Conservation (phyloP, 208 protist species). For the Trypanosoma grayi region DNA sequence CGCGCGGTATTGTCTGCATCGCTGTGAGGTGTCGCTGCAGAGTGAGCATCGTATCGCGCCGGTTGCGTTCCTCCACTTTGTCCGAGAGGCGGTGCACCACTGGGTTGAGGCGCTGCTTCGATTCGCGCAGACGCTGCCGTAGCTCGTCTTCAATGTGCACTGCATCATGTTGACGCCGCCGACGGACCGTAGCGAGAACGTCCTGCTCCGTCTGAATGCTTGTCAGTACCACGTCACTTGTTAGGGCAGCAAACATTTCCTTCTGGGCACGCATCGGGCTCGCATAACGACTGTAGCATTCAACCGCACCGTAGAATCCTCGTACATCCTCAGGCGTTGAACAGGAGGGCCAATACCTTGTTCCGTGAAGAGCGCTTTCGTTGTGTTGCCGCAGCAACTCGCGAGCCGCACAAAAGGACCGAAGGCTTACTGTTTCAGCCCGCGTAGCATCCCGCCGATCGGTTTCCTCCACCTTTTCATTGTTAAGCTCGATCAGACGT, state of each 20-base stretch:
- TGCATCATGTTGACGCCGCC: conserved; percentile 15
- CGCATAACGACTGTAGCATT: not conserved
- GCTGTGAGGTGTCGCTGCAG: conserved; percentile 6
- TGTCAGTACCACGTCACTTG: conserved; percentile 14
- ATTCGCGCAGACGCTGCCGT: conserved; percentile 15
- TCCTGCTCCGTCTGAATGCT: conserved; percentile 26
- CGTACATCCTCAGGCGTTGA: not conserved
- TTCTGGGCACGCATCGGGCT: conserved; percentile 3
- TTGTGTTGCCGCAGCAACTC: not conserved
- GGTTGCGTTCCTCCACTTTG: conserved; percentile 22
- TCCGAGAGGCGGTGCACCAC: conserved; percentile 21
- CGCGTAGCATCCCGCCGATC: not conserved
- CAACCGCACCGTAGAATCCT: conserved; percentile 1
- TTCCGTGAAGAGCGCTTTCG: not conserved
- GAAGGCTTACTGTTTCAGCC: not conserved
- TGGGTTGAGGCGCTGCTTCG: conserved; percentile 16
- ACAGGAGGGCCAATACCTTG: not conserved
- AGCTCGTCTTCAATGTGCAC: conserved; percentile 20
- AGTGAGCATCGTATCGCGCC: conserved; percentile 3
- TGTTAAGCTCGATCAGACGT: conserved; percentile 29
- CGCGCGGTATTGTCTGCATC: not conserved
- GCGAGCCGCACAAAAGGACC: not conserved
- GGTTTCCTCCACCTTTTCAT: conserved; percentile 15
- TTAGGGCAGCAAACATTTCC: conserved; percentile 17
- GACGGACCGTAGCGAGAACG: conserved; percentile 15